Evolutionary conservation across 805 yeast genomes (phyloP).

Genomic region (Teunomyces panamensis): DNA sequence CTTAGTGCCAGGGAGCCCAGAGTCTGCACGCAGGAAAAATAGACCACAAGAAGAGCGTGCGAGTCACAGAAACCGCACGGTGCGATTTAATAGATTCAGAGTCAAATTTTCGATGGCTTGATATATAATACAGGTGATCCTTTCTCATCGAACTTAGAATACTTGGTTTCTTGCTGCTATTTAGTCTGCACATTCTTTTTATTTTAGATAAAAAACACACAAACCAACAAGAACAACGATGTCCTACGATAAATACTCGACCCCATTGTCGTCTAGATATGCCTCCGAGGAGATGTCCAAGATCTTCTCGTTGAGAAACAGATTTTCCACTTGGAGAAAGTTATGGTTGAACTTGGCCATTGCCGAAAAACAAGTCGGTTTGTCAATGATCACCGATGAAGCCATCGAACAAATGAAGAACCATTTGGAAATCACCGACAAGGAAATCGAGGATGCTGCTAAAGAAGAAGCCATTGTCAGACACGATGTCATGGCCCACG

Average conservation of each 20-base stretch:
- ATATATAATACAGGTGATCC: not conserved
- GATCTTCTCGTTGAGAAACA: constrained; percentile 86
- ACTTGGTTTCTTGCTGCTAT: not conserved
- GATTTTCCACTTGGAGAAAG: constrained; percentile 98
- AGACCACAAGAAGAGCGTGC: not conserved
- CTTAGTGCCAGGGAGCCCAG: no score
- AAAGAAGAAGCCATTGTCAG: constrained; percentile 96
- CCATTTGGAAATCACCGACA: constrained; percentile 83
- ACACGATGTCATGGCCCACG: constrained; percentile 99
- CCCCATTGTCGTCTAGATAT: constrained; percentile 94
- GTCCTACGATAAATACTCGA: constrained; percentile 72
- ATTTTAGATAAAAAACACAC: not conserved
- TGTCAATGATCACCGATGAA: constrained; percentile 79
- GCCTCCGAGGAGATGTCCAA: constrained; percentile 97
- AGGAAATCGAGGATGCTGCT: constrained; percentile 84
- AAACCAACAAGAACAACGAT: constrained; percentile 11
- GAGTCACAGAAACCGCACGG: constrained; percentile 3
- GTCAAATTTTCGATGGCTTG: not conserved
- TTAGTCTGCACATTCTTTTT: not conserved
- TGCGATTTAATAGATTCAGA: constrained; percentile 1
- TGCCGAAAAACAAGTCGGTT: constrained; percentile 92
- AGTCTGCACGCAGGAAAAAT: no score
- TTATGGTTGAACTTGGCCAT: constrained; percentile 93
- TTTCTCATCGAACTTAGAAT: no score
- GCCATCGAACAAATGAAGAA: constrained; percentile 83